phyloP scores from a whole-genome alignment of 1,284 basidiomycete genomes.

The Pisolithus thermaeus region DNA sequence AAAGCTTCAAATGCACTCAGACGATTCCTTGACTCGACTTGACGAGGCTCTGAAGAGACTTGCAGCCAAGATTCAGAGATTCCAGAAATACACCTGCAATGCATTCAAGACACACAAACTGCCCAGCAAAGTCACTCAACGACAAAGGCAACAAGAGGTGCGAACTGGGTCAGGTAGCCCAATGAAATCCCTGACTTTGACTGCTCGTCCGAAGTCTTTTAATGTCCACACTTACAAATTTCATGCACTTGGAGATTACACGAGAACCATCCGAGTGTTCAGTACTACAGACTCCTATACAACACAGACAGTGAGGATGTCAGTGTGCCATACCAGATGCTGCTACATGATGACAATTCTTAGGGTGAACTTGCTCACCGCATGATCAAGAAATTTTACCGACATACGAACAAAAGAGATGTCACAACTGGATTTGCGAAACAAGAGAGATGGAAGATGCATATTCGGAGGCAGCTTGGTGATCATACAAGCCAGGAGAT shows the following conservation, averaged over 20 bases:
- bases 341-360: not conserved
- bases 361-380: slow-evolving; percentile 13
- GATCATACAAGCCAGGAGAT: not conserved
- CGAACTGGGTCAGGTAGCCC: not conserved
- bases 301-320: slow-evolving; percentile 18
- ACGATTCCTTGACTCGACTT: slow-evolving; percentile 1
- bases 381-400: slow-evolving; percentile 11
- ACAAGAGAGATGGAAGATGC: slow-evolving; percentile 8
- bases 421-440: slow-evolving; percentile 2
- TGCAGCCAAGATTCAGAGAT: slow-evolving; percentile 1
- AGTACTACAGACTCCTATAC: slow-evolving; percentile 12
- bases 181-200: not conserved
- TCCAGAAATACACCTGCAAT: not conserved
- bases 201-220: slow-evolving; percentile 4
- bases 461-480: not conserved
- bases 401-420: slow-evolving; percentile 7
- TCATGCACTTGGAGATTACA: slow-evolving; percentile 17
- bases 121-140: not conserved
- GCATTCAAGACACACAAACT: not conserved
- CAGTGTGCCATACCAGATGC: not conserved
- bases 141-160: not conserved
- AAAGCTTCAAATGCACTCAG: slow-evolving; percentile 21
- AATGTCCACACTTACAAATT: slow-evolving; percentile 15
- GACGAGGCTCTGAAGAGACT: slow-evolving; percentile 4
- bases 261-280: slow-evolving; percentile 12